Evolutionary conservation across 805 yeast species (phyloP), one percentile per base, ranked within the genome.

Genomic region (Candida oleophila): DNA sequence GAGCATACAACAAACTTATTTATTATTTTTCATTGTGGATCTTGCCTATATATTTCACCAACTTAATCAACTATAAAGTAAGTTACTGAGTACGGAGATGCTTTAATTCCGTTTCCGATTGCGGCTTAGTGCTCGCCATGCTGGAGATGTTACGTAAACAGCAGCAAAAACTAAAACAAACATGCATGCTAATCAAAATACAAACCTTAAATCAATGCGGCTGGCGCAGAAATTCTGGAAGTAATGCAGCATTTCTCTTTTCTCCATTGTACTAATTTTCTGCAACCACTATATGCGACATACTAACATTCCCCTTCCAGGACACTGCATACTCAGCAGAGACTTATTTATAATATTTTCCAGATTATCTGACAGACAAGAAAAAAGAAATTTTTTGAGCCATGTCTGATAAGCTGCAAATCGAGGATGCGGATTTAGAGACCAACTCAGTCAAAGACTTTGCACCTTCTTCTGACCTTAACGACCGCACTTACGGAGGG

Each of bases 401-500:
- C n/a, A 25, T 25, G 30, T 25, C 22, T 18, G 40, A 12, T n/a
- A 25, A 25, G 11, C 30, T 25, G 30, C 30, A 25, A 25, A 15
- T 4, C 30, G 42, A 38, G 20, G 42, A 38, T n/a, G 25, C 12
- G 4, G 21, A 3, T 3, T 48, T 55, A 4, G 54, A 49, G 9
- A 43, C 49, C 22, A 43, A 54, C 37, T 54, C 60, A 16, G 39
- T 42, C 5, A 22, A 16, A 16, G 33, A 42, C 21, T 42, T 42
- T 16, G 33, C 15, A 12, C 45, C 45, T 11, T 18, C 30, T n/a
- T 12, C 32, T 3, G 4, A 16, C 22, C 43, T 59, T 8, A 50
- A 52, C 42, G 63, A 62, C 22, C 63, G 62, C 42, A 52, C 51
- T 7, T 68, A 68, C 44, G 55, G 54, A 14, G 81, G 81, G 1